These are phyloP conservation scores for Raphanus raphanistrum DNA, from an alignment of 345 rosid species.

Conservation along the genomic window DNA sequence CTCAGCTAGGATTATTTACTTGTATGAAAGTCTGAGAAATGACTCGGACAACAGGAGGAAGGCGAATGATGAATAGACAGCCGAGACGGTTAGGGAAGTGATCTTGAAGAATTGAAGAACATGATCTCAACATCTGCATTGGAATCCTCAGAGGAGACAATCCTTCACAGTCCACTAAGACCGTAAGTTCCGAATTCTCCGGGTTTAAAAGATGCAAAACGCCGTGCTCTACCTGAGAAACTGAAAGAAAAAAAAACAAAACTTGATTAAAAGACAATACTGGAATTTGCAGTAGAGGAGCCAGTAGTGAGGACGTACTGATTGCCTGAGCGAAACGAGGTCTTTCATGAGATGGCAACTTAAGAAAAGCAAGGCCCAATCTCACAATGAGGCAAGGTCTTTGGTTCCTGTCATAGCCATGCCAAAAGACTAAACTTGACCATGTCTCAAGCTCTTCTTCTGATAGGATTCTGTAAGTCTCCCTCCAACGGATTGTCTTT, in stretches of 20 bases:
- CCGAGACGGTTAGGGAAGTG: conserved; percentile 89
- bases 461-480: conserved; percentile 59
- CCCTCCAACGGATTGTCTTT: conserved; percentile 92
- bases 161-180: conserved; percentile 88
- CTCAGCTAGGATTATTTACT: conserved; percentile 44
- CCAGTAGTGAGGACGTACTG: conserved; percentile 59
- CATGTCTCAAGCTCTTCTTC: conserved; percentile 79
- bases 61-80: conserved; percentile 75
- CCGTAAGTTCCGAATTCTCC: conserved; percentile 68
- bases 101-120: conserved; percentile 84
- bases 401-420: conserved; percentile 74
- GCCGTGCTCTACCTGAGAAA: conserved; percentile 92
- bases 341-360: conserved; percentile 68
- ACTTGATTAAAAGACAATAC: background rate
- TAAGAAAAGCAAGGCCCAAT: conserved; percentile 74
- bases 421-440: conserved; percentile 91
- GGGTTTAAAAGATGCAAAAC: conserved; percentile 56
- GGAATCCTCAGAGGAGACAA: conserved; percentile 81
- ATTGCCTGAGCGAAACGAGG: conserved; percentile 89
- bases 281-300: background rate
- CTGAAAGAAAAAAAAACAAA: conserved; percentile 42
- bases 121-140: conserved; percentile 86
- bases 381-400: conserved; percentile 88
- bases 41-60: conserved; percentile 85
- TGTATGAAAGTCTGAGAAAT: conserved; percentile 84